Conservation (phyloP, 2,329 filamentous ascomycete genomes). For the Paraphoma sp. region DNA sequence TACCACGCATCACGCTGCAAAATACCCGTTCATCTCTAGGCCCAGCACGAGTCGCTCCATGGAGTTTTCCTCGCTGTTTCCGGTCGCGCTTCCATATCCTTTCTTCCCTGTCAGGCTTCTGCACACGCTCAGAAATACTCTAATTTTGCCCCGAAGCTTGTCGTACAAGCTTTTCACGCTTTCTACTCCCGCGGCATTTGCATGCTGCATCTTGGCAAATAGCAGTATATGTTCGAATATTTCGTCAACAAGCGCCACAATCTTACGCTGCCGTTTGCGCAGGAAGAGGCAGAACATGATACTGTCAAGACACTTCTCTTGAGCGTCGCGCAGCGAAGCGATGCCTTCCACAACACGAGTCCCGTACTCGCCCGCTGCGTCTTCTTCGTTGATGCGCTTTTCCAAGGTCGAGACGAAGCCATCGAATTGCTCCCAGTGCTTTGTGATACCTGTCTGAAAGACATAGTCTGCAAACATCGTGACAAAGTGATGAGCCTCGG, state of each 20-base stretch:
- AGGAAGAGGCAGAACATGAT: conserved; percentile 78
- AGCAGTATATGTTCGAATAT: conserved; percentile 75
- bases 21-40: conserved; percentile 75
- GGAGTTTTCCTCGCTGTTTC: conserved; percentile 60
- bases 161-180: conserved; percentile 62
- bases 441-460: conserved; percentile 76
- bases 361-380: conserved; percentile 54
- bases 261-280: conserved; percentile 75
- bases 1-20: conserved; percentile 38
- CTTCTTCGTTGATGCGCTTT: conserved; percentile 57
- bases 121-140: conserved; percentile 77
- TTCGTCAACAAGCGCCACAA: conserved; percentile 75
- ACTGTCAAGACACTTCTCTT: conserved; percentile 75
- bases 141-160: conserved; percentile 73
- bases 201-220: conserved; percentile 57
- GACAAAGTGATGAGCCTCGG: conserved; percentile 83
- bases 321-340: conserved; percentile 70
- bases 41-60: conserved; percentile 72
- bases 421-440: conserved; percentile 76
- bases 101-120: conserved; percentile 70
- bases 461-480: conserved; percentile 76
- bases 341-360: conserved; percentile 63
- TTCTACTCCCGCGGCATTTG: conserved; percentile 24
- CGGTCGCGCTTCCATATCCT: conserved; percentile 48
- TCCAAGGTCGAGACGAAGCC: conserved; percentile 70